Conservation (phyloP, 169 alveolate species). For the Cryptosporidium sp. region DNA sequence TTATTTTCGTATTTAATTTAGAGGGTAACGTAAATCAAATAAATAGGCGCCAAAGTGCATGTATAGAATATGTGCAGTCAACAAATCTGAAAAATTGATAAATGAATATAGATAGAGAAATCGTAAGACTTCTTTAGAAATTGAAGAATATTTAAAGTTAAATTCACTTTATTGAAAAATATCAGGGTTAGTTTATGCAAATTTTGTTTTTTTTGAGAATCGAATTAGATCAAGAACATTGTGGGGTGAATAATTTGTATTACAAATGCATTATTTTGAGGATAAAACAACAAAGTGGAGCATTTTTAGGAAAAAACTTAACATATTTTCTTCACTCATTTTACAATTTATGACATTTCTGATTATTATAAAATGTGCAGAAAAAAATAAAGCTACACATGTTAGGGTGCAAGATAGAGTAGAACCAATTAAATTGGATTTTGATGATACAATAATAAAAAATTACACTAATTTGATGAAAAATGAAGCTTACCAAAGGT, state of each 20-base stretch:
- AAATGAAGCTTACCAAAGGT: neutral
- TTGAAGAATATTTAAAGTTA: neutral
- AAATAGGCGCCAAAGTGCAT: neutral
- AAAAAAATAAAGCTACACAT: slow-evolving; percentile 49
- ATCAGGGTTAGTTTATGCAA: neutral
- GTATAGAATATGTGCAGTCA: neutral
- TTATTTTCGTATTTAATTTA: neutral
- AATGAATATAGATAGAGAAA: neutral
- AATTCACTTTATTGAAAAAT: neutral
- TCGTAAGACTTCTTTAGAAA: neutral
- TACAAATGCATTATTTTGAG: neutral
- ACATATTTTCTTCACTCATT: neutral
- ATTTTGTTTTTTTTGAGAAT: neutral
- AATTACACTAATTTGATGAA: neutral
- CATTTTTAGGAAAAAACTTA: neutral
- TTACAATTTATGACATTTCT: neutral
- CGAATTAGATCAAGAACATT: neutral
- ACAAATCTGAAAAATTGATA: slow-evolving; percentile 9
- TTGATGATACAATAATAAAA: neutral
- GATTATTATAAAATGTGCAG: neutral
- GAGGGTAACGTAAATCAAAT: slow-evolving; percentile 10
- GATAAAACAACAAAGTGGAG: neutral
- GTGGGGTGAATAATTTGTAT: neutral
- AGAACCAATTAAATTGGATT: slow-evolving; percentile 23
- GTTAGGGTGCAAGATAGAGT: slow-evolving; percentile 54